A percentile compares a stretch with the other conserved stretches of the same genome.
Evolutionary conservation across 2,329 filamentous ascomycete species (phyloP).

Genomic region (Botrytis deweyae): DNA sequence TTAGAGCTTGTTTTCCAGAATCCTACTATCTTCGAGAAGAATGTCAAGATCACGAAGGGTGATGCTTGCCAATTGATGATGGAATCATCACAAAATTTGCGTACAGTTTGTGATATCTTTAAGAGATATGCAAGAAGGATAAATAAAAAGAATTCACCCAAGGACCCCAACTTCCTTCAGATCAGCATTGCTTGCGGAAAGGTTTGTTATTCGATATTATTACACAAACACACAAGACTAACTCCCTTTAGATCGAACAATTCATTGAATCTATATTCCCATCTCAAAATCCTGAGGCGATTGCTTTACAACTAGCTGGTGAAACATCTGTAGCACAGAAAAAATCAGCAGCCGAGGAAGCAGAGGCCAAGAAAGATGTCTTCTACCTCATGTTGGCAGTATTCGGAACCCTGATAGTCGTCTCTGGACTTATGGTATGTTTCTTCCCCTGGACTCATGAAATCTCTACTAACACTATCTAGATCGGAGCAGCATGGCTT

Average conservation of each 20-base stretch:
- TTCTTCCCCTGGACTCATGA: conserved; percentile 25
- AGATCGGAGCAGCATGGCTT: conserved; percentile 77
- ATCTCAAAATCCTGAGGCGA: conserved; percentile 67
- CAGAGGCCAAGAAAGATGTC: conserved; percentile 56
- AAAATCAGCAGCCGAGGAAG: conserved; percentile 49
- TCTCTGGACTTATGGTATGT: conserved; percentile 76
- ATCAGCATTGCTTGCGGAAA: conserved; percentile 90
- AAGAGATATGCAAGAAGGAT: conserved; percentile 75
- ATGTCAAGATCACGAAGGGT: conserved; percentile 96
- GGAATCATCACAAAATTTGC: conserved; percentile 87
- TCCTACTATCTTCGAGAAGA: conserved; percentile 76
- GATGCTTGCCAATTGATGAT: conserved; percentile 89
- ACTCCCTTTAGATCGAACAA: conserved; percentile 64
- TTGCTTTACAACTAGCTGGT: conserved; percentile 41
- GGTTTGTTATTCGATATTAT: conserved; percentile 48
- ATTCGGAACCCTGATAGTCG: conserved; percentile 64
- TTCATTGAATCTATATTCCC: conserved; percentile 96
- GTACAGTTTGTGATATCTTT: conserved; percentile 79
- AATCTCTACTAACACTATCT: conserved; percentile 27
- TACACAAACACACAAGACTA: conserved; percentile 45
- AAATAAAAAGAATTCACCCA: conserved; percentile 89
- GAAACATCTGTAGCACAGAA: conserved; percentile 41
- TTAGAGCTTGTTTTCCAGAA: conserved; percentile 92
- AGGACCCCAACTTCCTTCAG: conserved; percentile 86
- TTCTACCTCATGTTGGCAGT: conserved; percentile 67